These are phyloP conservation scores for Zymoseptoria passerinii DNA, from an alignment of 2,329 filamentous ascomycete species.

Conservation along the genomic window DNA sequence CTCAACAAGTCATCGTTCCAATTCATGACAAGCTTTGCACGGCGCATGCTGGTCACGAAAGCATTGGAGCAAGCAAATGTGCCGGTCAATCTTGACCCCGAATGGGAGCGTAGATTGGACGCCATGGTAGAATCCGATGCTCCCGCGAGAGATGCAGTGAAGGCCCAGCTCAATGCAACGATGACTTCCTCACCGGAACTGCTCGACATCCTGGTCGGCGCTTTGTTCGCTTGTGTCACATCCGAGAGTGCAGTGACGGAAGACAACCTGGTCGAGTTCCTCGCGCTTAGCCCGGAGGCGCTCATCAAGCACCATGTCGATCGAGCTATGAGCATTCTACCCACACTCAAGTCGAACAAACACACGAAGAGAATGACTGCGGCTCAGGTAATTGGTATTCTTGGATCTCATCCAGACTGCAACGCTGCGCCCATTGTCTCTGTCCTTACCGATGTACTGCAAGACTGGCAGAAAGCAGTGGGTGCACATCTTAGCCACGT, in stretches of 20 bases:
- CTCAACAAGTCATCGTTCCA: conserved; percentile 18
- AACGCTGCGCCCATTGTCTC: conserved; percentile 35
- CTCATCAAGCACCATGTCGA: conserved; percentile 44
- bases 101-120: conserved; percentile 78
- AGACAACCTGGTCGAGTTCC: conserved; percentile 42
- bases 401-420: conserved; percentile 54
- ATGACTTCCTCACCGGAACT: conserved; percentile 34
- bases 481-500: conserved; percentile 52
- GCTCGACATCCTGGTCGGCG: conserved; percentile 15
- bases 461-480: conserved; percentile 50
- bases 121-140: conserved; percentile 63
- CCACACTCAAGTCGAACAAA: conserved; percentile 62
- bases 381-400: conserved; percentile 65
- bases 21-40: conserved; percentile 27
- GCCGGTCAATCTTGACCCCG: conserved; percentile 50
- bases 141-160: conserved; percentile 52
- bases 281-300: conserved; percentile 47
- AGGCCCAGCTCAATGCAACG: conserved; percentile 38
- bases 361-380: conserved; percentile 57
- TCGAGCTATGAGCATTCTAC: conserved; percentile 47
- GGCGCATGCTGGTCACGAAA: conserved; percentile 52
- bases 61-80: conserved; percentile 40
- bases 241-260: conserved; percentile 29
- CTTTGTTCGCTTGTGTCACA: conserved; percentile 18
- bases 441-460: conserved; percentile 29